A percentile compares a stretch with the other conserved stretches of the same genome.
These are phyloP conservation scores for Coemansia sp. DNA, from an alignment of 192 early-diverging fungal species.

Conservation along the genomic window DNA sequence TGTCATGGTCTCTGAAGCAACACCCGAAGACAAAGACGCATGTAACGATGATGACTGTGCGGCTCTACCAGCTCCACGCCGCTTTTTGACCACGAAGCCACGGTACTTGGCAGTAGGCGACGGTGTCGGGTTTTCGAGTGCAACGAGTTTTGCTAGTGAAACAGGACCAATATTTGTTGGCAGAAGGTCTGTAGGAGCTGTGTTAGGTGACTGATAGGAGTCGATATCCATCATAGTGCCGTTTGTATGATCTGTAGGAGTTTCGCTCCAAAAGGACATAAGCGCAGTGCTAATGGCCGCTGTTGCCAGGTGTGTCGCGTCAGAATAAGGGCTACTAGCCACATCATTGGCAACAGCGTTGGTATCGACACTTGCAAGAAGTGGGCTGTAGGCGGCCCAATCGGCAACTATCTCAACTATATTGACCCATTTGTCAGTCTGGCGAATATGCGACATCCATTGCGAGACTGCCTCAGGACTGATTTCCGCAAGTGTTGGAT, in stretches of 20 bases:
- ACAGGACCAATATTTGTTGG: slow-evolving; percentile 1
- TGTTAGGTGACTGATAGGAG: background rate
- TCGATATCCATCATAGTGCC: background rate
- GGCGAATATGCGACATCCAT: slow-evolving; percentile 1
- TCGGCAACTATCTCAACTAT: slow-evolving; percentile 33
- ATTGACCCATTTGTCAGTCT: slow-evolving; percentile 16
- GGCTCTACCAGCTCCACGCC: slow-evolving; percentile 6
- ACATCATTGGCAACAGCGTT: background rate
- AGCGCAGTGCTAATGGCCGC: slow-evolving; percentile 5
- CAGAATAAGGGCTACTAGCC: slow-evolving; percentile 3
- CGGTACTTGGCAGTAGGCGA: slow-evolving; percentile 33
- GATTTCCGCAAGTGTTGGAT: background rate
- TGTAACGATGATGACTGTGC: too few relatives aligned
- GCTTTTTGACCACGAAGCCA: slow-evolving; percentile 48
- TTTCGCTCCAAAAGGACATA: slow-evolving; percentile 7
- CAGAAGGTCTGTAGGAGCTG: background rate
- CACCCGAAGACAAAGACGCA: background rate
- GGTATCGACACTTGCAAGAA: slow-evolving; percentile 9
- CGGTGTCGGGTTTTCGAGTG: slow-evolving; percentile 18
- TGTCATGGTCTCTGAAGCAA: slow-evolving; percentile 5
- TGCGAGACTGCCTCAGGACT: background rate
- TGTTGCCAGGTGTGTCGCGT: background rate
- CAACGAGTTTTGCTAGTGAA: slow-evolving; percentile 20
- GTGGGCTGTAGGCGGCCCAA: slow-evolving; percentile 29
- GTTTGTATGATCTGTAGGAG: background rate